phyloP scores from a whole-genome alignment of 257 asterid species.

The Solanum microdontum region DNA sequence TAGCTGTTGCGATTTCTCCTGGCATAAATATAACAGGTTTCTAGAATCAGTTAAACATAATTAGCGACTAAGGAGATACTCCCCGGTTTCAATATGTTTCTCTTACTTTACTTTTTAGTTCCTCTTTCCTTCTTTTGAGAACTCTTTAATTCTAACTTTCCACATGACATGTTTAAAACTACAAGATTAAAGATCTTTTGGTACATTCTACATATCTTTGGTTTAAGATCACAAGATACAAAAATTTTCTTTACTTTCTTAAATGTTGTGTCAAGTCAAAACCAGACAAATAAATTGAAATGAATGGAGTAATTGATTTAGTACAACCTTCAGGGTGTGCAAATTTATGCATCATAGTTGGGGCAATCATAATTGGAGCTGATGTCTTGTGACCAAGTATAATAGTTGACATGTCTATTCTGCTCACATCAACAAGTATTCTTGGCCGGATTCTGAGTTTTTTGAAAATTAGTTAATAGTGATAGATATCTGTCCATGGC shows the following conservation, averaged over 20 bases:
- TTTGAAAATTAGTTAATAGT: not conserved
- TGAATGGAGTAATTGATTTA: not conserved
- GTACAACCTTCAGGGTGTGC: constrained; percentile 48
- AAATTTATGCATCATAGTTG: constrained; percentile 29
- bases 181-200: not conserved
- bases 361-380: constrained; percentile 47
- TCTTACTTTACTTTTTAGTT: not conserved
- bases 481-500: not conserved
- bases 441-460: constrained; percentile 36
- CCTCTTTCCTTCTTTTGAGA: not conserved
- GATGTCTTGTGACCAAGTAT: constrained; percentile 37
- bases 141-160: not conserved
- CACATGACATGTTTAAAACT: not conserved
- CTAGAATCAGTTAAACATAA: not conserved
- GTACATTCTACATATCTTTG: not conserved
- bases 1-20: constrained; percentile 64
- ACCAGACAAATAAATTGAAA: not conserved
- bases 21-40: not conserved
- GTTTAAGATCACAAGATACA: not conserved
- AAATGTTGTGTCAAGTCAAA: not conserved
- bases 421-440: constrained; percentile 46
- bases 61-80: not conserved
- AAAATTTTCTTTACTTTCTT: not conserved
- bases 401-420: constrained; percentile 33
- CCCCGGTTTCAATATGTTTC: not conserved